A percentile compares a stretch with the other conserved stretches of the same genome.
phyloP scores from a whole-genome alignment of 257 asterid species.

The Solanum habrochaites region DNA sequence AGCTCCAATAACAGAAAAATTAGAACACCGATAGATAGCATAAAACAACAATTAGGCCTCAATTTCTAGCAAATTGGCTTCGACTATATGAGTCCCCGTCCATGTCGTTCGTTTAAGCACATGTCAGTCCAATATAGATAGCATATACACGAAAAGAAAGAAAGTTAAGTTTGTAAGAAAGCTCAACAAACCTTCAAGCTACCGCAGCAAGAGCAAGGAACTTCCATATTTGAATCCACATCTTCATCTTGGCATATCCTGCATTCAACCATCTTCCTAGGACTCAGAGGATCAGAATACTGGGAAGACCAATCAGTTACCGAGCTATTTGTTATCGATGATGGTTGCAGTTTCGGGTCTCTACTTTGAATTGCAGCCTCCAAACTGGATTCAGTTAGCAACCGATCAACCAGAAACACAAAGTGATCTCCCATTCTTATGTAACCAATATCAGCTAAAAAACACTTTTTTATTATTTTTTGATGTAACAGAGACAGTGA shows the following conservation, averaged over 20 bases:
- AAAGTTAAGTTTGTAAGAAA: neutral
- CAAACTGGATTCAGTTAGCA: conserved; percentile 88
- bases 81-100: neutral
- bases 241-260: conserved; percentile 98
- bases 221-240: conserved; percentile 67
- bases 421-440: conserved; percentile 87
- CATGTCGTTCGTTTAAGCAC: neutral
- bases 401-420: conserved; percentile 85
- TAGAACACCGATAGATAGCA: neutral
- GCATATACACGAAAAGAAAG: neutral
- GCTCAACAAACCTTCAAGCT: conserved; percentile 74
- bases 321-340: conserved; percentile 14
- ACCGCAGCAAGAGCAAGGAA: conserved; percentile 96
- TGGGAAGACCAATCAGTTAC: conserved; percentile 17
- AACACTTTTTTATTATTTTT: neutral
- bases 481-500: neutral
- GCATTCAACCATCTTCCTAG: conserved; percentile 74
- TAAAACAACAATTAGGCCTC: neutral
- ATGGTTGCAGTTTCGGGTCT: conserved; percentile 26
- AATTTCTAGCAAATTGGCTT: neutral
- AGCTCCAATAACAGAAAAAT: neutral
- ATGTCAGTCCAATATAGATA: neutral
- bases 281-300: conserved; percentile 32
- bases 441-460: neutral
- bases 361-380: conserved; percentile 84